Conservation (phyloP, 225 moss, liverwort and hornwort species). For the Asterella californica region DNA sequence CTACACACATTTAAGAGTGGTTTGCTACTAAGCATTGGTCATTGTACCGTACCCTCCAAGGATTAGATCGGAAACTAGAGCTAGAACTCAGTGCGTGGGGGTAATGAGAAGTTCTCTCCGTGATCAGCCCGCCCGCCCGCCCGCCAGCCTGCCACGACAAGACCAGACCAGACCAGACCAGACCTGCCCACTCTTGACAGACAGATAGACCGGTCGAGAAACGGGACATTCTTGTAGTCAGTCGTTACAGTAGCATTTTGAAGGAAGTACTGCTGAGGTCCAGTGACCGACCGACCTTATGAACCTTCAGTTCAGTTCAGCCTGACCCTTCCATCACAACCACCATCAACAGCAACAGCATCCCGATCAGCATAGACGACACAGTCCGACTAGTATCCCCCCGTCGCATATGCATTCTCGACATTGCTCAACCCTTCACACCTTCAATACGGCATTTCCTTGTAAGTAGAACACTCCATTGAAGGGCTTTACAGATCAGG, state of each 20-base stretch:
- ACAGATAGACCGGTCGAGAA: too few relatives aligned
- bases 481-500: constrained; percentile 23
- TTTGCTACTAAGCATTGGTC: constrained; percentile 37
- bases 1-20: constrained; percentile 38
- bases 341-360: neutral
- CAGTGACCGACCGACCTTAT: constrained; percentile 1
- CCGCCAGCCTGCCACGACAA: neutral
- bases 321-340: neutral
- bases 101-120: constrained; percentile 8
- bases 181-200: neutral
- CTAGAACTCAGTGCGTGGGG: constrained; percentile 8
- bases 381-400: neutral
- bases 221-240: constrained; percentile 9
- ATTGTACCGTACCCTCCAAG: constrained; percentile 2
- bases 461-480: constrained; percentile 36
- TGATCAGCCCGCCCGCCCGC: neutral
- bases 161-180: neutral
- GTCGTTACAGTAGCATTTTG: neutral
- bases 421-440: constrained; percentile 24
- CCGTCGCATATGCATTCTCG: constrained; percentile 26
- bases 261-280: constrained; percentile 7
- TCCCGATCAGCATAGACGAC: neutral
- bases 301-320: neutral
- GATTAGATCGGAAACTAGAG: constrained; percentile 8
- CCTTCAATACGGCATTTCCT: constrained; percentile 22